phyloP scores from a whole-genome alignment of 345 rosid genomes.

The Rhodamnia argentea region DNA sequence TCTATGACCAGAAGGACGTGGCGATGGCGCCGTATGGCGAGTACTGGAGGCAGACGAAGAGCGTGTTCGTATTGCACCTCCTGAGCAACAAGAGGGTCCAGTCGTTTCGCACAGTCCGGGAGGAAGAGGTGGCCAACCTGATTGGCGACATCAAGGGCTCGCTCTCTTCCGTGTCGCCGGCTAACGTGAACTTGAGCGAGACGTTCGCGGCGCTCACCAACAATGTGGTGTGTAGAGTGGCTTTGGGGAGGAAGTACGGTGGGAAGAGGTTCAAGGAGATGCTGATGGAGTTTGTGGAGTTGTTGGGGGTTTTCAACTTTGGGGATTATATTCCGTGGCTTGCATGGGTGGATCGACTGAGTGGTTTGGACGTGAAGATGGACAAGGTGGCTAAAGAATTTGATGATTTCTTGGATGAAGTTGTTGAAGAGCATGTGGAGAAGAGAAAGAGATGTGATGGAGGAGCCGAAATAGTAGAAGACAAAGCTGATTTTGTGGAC shows the following conservation, averaged over 20 bases:
- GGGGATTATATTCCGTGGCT: constrained; percentile 55
- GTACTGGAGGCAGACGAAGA: constrained; percentile 61
- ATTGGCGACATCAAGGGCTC: constrained; percentile 7
- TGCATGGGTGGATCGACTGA: constrained; percentile 26
- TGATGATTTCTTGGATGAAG: constrained; percentile 13
- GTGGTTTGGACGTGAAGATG: constrained; percentile 8
- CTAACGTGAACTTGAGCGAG: constrained; percentile 25
- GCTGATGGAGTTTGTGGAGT: constrained; percentile 7
- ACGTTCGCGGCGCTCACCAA: constrained; percentile 9
- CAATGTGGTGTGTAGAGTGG: constrained; percentile 31
- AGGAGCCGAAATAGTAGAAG: not conserved
- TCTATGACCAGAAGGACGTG: constrained; percentile 25
- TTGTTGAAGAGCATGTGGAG: constrained; percentile 5
- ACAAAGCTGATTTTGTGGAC: constrained; percentile 15
- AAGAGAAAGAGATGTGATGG: not conserved
- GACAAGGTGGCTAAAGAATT: constrained; percentile 9
- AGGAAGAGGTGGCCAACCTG: constrained; percentile 27
- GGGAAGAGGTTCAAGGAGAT: constrained; percentile 17
- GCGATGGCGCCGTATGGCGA: constrained; percentile 47
- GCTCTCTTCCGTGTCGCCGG: not conserved
- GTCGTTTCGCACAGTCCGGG: constrained; percentile 21
- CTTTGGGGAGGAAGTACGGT: constrained; percentile 41
- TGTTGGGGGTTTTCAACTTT: constrained; percentile 20
- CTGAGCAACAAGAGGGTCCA: constrained; percentile 40
- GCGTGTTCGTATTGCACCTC: constrained; percentile 33